Base-by-base conservation (phyloP, 1,284 basidiomycete species). In the Xerocomus nothofagi region DNA sequence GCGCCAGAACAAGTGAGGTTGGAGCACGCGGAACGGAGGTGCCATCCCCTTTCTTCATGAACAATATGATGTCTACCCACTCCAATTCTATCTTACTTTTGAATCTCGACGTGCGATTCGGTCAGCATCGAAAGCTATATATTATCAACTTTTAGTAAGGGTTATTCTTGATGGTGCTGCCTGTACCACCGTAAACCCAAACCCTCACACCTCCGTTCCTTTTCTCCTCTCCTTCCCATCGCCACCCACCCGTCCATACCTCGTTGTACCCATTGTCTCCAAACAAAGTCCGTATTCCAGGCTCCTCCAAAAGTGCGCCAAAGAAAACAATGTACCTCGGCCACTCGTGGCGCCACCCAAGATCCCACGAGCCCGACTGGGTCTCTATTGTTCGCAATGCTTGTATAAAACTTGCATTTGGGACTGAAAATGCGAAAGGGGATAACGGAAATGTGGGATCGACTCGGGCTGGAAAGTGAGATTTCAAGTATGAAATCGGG, bases 291-390 rank as follows among this genome's bases (percentile, higher is more conserved):
- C 70, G 62, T 3, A 92, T 74, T 1, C 73, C 76, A 7, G 74
- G 66, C 45, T 77, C 66, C 9, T 75, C 66, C 29, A 94, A 70
- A 39, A 96, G 71, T 7, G 77, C 75, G 3, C 89, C 89, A 62
- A 97, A 98, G 41, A 93, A 71, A 3, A 92, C 80, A 5, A 97
- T 62, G 65, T 91, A 83, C 42, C 77, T 79, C 1, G 93, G 93
- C 92, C 90, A 93, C 51, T 80, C 73, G 56, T 93, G 88, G 39
- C 53, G 61, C 87, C 85, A 87, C 2, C 55, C 65, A 23, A 71
- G 51, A 49, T 71, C 65, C 65, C 65, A 67, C 14, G 67, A 65
- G 7, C 53, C 49, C 0, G 52, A 61, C 11, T 46, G 55, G 3
- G 4, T 37, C 39, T 67, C 68, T 44, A 57, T 50, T 21, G 32